Percentiles rank a stretch among this genome's conserved stretches.
Evolutionary conservation across 306 rosid genomes (phyloP).

Genomic region (Trifolium fragiferum): DNA sequence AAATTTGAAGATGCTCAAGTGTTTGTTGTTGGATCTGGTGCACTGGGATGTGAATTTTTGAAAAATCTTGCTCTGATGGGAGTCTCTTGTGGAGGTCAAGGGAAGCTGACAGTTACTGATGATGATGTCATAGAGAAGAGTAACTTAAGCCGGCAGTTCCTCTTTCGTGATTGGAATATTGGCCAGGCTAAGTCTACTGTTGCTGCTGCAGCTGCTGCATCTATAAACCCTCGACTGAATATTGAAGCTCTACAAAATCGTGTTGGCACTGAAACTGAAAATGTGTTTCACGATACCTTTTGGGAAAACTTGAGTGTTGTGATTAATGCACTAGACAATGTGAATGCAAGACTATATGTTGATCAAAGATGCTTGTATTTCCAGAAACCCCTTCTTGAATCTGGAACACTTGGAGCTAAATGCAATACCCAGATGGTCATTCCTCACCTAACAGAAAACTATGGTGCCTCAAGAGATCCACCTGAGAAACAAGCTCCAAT

Average conservation of each 20-base stretch:
- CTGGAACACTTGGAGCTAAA: conserved; percentile 97
- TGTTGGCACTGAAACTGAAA: conserved; percentile 89
- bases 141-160: conserved; percentile 95
- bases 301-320: conserved; percentile 86
- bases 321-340: conserved; percentile 92
- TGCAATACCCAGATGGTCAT: conserved; percentile 99
- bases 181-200: conserved; percentile 97
- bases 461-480: conserved; percentile 99
- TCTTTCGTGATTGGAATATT: conserved; percentile 98
- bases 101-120: conserved; percentile 85
- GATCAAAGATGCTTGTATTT: conserved; percentile 97
- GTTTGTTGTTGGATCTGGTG: conserved; percentile 97
- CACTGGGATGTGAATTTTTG: conserved; percentile 90
- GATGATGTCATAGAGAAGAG: conserved; percentile 99
- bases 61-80: conserved; percentile 96
- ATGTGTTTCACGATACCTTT: conserved; percentile 76
- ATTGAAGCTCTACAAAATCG: conserved; percentile 89
- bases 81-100: conserved; percentile 83
- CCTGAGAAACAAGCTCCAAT: conserved; percentile 99
- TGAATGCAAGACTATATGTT: conserved; percentile 90
- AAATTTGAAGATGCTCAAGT: conserved; percentile 81
- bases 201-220: conserved; percentile 86
- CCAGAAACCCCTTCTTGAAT: conserved; percentile 98
- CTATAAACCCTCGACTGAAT: conserved; percentile 68
- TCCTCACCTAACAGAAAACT: conserved; percentile 94